Conservation (phyloP, 192 early-diverging fungal genomes). For the Linnemannia exigua region DNA sequence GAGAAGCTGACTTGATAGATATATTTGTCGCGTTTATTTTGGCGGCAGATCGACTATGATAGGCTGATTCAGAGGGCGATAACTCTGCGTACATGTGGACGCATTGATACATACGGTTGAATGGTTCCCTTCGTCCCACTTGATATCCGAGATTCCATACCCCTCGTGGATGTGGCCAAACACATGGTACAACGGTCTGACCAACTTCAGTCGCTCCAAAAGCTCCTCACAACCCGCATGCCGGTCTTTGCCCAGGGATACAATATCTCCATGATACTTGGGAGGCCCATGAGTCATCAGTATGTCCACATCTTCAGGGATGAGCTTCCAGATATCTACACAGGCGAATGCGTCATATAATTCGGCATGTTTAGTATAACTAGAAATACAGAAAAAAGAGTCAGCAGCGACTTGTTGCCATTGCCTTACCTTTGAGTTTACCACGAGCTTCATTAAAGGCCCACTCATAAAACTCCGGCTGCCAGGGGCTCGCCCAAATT, state of each 20-base stretch:
- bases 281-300: conserved; percentile 53
- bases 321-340: conserved; percentile 46
- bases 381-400: not conserved
- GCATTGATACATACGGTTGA: conserved; percentile 49
- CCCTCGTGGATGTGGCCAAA: conserved; percentile 52
- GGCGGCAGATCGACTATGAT: conserved; percentile 43
- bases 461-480: conserved; percentile 43
- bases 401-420: not conserved
- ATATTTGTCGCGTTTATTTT: conserved; percentile 11
- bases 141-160: conserved; percentile 37
- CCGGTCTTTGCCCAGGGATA: not conserved
- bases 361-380: not conserved
- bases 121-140: conserved; percentile 21
- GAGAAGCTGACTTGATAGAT: not conserved
- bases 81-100: conserved; percentile 11
- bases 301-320: conserved; percentile 33
- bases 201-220: conserved; percentile 22
- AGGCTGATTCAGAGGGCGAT: conserved; percentile 26
- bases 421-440: conserved; percentile 19
- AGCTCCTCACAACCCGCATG: conserved; percentile 39
- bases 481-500: conserved; percentile 46
- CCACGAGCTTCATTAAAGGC: conserved; percentile 45
- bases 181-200: conserved; percentile 39
- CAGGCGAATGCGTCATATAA: not conserved
- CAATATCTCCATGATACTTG: conserved; percentile 24